Evolutionary conservation across 2,329 filamentous ascomycete genomes (phyloP), one percentile per base, ranked within the genome.

Genomic region (Phyllosticta citrichinensis): DNA sequence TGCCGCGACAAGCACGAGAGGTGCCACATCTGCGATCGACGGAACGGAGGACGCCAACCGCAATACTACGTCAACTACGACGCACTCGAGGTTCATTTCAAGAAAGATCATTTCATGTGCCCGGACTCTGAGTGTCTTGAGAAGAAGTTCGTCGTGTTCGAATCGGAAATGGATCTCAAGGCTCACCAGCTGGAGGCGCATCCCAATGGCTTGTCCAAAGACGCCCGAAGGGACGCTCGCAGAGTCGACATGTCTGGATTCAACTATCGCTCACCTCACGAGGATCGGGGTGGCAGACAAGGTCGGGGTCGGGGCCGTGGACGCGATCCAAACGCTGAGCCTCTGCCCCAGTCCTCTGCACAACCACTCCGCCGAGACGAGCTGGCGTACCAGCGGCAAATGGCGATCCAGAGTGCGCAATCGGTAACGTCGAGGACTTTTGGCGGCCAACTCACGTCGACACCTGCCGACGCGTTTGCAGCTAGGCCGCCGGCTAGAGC

Each of bases 71-170:
- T 88, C 63, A 86, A 99, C 76, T 97, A 97, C 74, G 83, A 92
- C 65, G 84, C 88, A 0, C 79, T 99, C 2, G 91, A 96, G 70
- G 78, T 85, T 47, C 94, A 99, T 74, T 97, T 97, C 71, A 82
- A 83, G 64, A 87, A 87, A 66, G 91, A 94, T 62, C 94, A 99
- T 73, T 96, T 87, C 69, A 77, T 92, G 0, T 99, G 94, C 70
- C 74, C 83, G 6, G 91, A 99, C 68, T 81, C 83, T 59, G 92
- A 96, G 70, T 99, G 94, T 69, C 72, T 94, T 69, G 94, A 97
- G 67, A 96, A 96, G 82, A 97, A 97, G 72, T 97, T 97, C 71
- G 88, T 97, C 30, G 94, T 97, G 0, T 99, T 99, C 67, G 90
- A 91, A 60, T 92, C 91, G 0, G 90, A 97, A 69, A 86, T 99